Base-by-base conservation (phyloP, 2,329 filamentous ascomycete species). In the Cercospora nicotianae region DNA sequence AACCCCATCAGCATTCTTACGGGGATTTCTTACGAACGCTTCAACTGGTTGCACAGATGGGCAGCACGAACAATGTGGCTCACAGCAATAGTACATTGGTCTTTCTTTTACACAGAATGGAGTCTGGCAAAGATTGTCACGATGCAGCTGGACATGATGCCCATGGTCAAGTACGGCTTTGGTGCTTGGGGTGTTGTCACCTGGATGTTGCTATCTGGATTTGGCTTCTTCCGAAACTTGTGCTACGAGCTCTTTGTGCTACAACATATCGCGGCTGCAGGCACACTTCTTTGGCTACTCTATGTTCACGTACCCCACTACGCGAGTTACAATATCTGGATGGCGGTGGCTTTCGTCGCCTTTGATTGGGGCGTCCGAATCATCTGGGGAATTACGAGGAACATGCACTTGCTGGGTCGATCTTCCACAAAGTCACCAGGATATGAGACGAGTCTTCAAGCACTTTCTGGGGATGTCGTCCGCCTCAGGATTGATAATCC, bases 1-100 rank as follows among this genome's bases (percentile, higher is more conserved):
- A 84, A 75, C 62, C 74, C 73, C 51, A 81, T 86, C 68, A 83
- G 81, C 8, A 74, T 81, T 16, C 68, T 85, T 16, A 82, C 80
- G 0, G 84, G 83, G 1, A 79, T 81, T 60, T 81, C 81, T 48
- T 84, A 86, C 69, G 83, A 84, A 70, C 79, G 82, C 3, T 77
- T 86, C 42, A 85, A 85, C 70, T 85, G 83, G 83, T 77, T 84
- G 33, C 84, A 86, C 72, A 80, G 84, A 36, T 85, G 85, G 84
- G 78, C 81, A 2, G 79, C 85, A 2, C 78, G 86, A 8, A 82
- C 80, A 1, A 76, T 87, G 48, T 85, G 85, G 75, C 74, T 87
- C 48, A 85, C 83, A 0, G 81, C 82, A 2, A 83, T 85, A 8
- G 81, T 87, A 18, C 86, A 87, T 69, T 82, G 86, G 80, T 80